phyloP scores from a whole-genome alignment of 805 yeast species.

The Maudiozyma turicensis region DNA sequence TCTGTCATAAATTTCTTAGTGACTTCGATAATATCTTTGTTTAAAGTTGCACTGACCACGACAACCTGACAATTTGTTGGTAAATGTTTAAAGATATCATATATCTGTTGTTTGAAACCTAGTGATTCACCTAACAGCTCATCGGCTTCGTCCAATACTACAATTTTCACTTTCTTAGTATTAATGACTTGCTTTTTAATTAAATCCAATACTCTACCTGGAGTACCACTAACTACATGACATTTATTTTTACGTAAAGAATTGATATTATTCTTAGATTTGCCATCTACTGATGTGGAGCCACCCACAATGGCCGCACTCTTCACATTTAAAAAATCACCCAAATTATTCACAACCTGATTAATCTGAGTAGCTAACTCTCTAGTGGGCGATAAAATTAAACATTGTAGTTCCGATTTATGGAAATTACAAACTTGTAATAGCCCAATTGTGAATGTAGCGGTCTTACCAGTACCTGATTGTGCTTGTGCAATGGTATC shows the following conservation, averaged over 20 bases:
- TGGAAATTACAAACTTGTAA: constrained; percentile 74
- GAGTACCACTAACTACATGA: constrained; percentile 93
- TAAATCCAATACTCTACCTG: constrained; percentile 91
- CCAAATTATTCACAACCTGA: constrained; percentile 76
- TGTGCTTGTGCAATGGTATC: constrained; percentile 98
- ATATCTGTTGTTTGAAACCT: constrained; percentile 93
- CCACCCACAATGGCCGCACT: constrained; percentile 95
- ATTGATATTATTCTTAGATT: constrained; percentile 67
- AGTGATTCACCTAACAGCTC: constrained; percentile 75
- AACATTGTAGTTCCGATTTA: constrained; percentile 72
- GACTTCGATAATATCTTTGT: constrained; percentile 81
- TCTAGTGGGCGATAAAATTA: constrained; percentile 90
- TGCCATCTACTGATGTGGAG: not conserved
- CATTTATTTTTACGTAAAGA: constrained; percentile 61
- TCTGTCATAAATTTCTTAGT: constrained; percentile 90
- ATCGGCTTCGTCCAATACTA: constrained; percentile 94
- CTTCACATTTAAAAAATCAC: constrained; percentile 76
- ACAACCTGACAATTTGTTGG: constrained; percentile 91
- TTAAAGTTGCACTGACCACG: constrained; percentile 90
- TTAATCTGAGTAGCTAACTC: constrained; percentile 92
- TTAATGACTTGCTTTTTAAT: constrained; percentile 70
- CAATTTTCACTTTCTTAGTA: constrained; percentile 73
- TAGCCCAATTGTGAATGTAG: constrained; percentile 94
- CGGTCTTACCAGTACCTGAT: constrained; percentile 98
- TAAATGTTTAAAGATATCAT: constrained; percentile 81